Evolutionary conservation across 2,329 filamentous ascomycete species (phyloP).

Genomic region (Talaromyces funiculosus): DNA sequence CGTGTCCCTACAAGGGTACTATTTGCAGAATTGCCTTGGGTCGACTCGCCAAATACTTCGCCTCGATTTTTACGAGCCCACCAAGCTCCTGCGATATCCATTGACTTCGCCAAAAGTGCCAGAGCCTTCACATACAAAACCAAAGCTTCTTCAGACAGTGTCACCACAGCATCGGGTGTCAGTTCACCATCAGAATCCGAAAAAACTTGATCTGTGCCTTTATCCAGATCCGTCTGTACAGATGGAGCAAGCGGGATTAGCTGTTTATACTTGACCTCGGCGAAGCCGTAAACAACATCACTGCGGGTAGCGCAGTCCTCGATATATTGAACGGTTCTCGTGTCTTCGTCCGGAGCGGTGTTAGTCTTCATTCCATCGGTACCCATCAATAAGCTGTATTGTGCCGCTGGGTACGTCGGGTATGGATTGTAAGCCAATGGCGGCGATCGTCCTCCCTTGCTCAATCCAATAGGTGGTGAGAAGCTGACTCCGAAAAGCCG

Average conservation of each 20-base stretch:
- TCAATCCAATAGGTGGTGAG: slow-evolving; percentile 43
- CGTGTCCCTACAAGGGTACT: slow-evolving; percentile 56
- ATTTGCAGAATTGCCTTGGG: slow-evolving; percentile 39
- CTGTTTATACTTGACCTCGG: slow-evolving; percentile 97
- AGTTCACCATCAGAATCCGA: slow-evolving; percentile 63
- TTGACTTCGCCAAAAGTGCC: slow-evolving; percentile 81
- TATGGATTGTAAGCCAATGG: slow-evolving; percentile 60
- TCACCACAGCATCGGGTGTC: slow-evolving; percentile 77
- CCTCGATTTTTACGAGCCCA: slow-evolving; percentile 74
- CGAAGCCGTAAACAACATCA: slow-evolving; percentile 95
- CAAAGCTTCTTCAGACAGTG: slow-evolving; percentile 86
- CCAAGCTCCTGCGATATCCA: slow-evolving; percentile 91
- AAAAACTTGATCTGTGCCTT: slow-evolving; percentile 28
- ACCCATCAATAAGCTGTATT: slow-evolving; percentile 61
- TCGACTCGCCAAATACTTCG: slow-evolving; percentile 48
- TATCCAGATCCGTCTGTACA: slow-evolving; percentile 31
- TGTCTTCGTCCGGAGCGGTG: slow-evolving; percentile 66
- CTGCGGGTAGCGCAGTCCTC: slow-evolving; percentile 90
- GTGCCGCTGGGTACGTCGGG: slow-evolving; percentile 72
- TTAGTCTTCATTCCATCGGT: slow-evolving; percentile 58
- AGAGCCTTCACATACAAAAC: slow-evolving; percentile 95
- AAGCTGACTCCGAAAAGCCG: slow-evolving; percentile 47
- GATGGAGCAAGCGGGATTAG: slow-evolving; percentile 84
- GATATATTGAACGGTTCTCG: slow-evolving; percentile 69
- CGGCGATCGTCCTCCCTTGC: slow-evolving; percentile 43